A percentile compares a stretch with the other conserved stretches of the same genome.
phyloP scores from a whole-genome alignment of 768 basidiomycete genomes.

The Boletellus ananiceps region DNA sequence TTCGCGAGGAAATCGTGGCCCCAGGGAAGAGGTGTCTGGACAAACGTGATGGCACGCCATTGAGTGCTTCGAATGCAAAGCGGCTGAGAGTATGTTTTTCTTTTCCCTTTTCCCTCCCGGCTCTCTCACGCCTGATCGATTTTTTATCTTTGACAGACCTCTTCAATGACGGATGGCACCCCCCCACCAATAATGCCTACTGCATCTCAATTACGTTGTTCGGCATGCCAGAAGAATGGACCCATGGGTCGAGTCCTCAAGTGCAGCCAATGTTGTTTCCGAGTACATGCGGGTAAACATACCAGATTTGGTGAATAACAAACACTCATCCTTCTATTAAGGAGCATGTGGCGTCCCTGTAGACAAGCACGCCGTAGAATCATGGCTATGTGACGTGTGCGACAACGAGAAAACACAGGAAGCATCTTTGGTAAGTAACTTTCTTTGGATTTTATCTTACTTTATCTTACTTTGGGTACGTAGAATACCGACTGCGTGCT shows the following conservation, averaged over 20 bases:
- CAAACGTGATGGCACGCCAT: constrained; percentile 59
- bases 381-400: constrained; percentile 88
- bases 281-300: constrained; percentile 67
- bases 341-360: constrained; percentile 66
- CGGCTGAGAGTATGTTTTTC: constrained; percentile 50
- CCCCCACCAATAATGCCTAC: constrained; percentile 56
- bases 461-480: constrained; percentile 1
- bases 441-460: not conserved
- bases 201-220: constrained; percentile 65
- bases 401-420: constrained; percentile 78
- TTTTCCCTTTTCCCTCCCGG: not conserved
- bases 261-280: constrained; percentile 76
- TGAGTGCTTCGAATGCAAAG: constrained; percentile 52
- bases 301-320: not conserved
- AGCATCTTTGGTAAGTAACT: constrained; percentile 63
- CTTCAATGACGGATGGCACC: constrained; percentile 45
- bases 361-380: constrained; percentile 58
- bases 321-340: constrained; percentile 24
- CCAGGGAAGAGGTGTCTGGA: constrained; percentile 40
- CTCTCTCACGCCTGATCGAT: not conserved
- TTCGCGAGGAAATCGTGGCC: constrained; percentile 60
- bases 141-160: constrained; percentile 15
- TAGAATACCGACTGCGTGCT: constrained; percentile 84
- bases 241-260: constrained; percentile 73
- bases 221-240: constrained; percentile 70